Evolutionary conservation across 2,329 filamentous ascomycete genomes (phyloP).

Genomic region (Dendrostoma leiphaemia): DNA sequence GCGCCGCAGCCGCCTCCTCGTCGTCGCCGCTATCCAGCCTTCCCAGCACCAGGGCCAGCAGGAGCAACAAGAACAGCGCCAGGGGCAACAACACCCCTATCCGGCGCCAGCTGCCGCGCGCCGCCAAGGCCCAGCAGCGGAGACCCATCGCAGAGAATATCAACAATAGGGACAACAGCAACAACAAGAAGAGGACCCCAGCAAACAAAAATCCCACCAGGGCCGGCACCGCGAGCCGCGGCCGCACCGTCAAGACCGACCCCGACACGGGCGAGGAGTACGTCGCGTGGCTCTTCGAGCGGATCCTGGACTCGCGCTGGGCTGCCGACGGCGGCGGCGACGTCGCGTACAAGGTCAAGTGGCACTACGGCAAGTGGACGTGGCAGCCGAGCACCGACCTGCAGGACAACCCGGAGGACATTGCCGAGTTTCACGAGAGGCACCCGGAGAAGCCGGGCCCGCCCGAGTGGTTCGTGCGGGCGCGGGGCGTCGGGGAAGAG

Average conservation of each 20-base stretch:
- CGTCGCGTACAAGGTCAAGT: background rate
- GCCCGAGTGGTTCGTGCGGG: background rate
- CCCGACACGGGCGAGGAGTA: background rate
- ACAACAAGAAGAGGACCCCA: background rate
- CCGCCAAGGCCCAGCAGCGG: background rate
- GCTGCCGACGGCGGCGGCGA: background rate
- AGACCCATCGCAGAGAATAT: too few species aligned
- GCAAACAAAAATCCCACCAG: too few species aligned
- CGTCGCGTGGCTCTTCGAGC: background rate
- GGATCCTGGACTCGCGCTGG: background rate
- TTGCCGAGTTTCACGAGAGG: background rate
- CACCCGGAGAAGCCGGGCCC: background rate
- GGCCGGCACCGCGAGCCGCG: background rate
- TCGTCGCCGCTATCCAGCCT: background rate
- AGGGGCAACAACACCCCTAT: background rate
- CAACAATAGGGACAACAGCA: background rate
- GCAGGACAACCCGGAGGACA: background rate
- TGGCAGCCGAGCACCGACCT: constrained; percentile 4
- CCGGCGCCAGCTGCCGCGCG: background rate
- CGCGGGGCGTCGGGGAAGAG: background rate
- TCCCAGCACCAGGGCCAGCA: background rate
- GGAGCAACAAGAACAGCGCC: background rate
- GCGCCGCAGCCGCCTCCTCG: background rate
- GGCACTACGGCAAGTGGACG: background rate
- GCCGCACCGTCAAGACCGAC: background rate